These are phyloP conservation scores for Xylaria arbuscula DNA, from an alignment of 2,329 filamentous ascomycete species.

Conservation along the genomic window DNA sequence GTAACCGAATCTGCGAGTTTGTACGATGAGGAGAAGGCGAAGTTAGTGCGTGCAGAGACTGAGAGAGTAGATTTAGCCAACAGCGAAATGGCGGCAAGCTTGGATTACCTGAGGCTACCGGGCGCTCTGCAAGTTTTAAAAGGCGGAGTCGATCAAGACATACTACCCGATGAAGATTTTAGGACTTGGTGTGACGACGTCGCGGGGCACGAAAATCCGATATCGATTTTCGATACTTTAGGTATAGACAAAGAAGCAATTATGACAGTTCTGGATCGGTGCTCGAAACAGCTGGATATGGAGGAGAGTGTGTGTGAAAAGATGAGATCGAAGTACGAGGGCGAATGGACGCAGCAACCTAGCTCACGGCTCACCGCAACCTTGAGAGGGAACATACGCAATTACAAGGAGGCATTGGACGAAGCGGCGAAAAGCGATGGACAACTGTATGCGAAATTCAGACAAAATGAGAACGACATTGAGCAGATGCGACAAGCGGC, in stretches of 20 bases:
- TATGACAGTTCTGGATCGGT: slow-evolving; percentile 76
- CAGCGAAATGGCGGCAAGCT: slow-evolving; percentile 92
- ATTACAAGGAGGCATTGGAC: slow-evolving; percentile 88
- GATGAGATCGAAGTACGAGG: slow-evolving; percentile 97
- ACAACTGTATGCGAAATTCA: slow-evolving; percentile 83
- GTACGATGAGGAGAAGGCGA: slow-evolving; percentile 98
- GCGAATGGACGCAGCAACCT: slow-evolving; percentile 96
- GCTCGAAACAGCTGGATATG: slow-evolving; percentile 90
- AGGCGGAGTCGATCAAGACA: slow-evolving; percentile 90
- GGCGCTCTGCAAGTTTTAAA: slow-evolving; percentile 91
- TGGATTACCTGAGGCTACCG: slow-evolving; percentile 93
- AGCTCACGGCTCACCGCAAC: slow-evolving; percentile 91
- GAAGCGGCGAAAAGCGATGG: slow-evolving; percentile 89
- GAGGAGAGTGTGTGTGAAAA: slow-evolving; percentile 99
- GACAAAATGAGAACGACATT: slow-evolving; percentile 88
- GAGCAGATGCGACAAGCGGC: slow-evolving; percentile 94
- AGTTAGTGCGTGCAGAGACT: slow-evolving; percentile 90
- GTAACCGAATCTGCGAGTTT: slow-evolving; percentile 97
- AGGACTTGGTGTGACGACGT: slow-evolving; percentile 94
- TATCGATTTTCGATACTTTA: slow-evolving; percentile 80
- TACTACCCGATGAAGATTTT: slow-evolving; percentile 90
- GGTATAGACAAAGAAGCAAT: slow-evolving; percentile 82
- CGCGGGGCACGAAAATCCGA: slow-evolving; percentile 83
- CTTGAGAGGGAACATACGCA: slow-evolving; percentile 84
- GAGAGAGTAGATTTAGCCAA: slow-evolving; percentile 94